Conservation (phyloP, 495 filamentous ascomycete genomes). For the Evernia prunastri region DNA sequence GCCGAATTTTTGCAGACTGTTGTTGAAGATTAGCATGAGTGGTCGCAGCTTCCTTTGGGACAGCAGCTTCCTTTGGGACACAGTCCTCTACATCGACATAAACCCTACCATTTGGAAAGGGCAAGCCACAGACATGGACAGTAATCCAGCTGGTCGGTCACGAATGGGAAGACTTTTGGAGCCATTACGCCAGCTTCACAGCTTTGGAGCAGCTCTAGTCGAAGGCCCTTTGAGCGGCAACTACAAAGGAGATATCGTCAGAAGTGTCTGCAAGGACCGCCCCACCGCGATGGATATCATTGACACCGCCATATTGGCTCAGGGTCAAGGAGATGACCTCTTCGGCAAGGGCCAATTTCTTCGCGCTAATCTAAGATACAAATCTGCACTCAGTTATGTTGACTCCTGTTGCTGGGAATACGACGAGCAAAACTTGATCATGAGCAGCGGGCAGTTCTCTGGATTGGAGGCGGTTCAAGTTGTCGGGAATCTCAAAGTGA, state of each 20-base stretch:
- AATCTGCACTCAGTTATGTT: neutral
- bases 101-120: neutral
- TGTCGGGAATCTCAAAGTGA: neutral
- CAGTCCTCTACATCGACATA: neutral
- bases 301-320: neutral
- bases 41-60: neutral
- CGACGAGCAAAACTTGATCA: neutral
- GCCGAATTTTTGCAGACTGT: neutral
- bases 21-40: neutral
- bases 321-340: neutral
- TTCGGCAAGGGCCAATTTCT: neutral
- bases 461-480: neutral
- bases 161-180: neutral
- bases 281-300: neutral
- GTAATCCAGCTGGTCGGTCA: neutral
- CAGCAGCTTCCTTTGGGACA: neutral
- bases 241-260: neutral
- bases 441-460: neutral
- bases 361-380: neutral
- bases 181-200: neutral
- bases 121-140: neutral
- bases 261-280: neutral
- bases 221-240: neutral
- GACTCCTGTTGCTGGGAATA: neutral
- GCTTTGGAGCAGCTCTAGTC: neutral